Evolutionary conservation across 345 rosid genomes (phyloP).

Genomic region (Streptanthus diversifolius): DNA sequence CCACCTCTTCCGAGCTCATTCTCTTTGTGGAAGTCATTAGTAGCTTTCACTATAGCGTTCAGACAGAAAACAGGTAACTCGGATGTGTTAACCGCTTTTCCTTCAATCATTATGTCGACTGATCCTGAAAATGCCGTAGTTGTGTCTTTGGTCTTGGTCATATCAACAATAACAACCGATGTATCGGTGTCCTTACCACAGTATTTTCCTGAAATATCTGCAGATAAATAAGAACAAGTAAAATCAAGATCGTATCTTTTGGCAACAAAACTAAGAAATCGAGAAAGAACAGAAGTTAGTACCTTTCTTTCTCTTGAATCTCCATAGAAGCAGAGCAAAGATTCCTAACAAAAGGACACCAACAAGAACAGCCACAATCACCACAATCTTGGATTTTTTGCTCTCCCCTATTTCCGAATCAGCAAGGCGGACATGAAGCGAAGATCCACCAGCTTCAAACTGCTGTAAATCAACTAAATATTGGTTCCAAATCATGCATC

Average conservation of each 20-base stretch:
- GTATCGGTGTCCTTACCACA: constrained; percentile 25
- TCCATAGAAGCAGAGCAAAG: constrained; percentile 29
- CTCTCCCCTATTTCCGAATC: constrained; percentile 37
- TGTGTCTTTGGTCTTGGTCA: constrained; percentile 26
- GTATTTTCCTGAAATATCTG: constrained; percentile 47
- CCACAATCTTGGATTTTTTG: constrained; percentile 36
- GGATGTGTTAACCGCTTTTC: constrained; percentile 31
- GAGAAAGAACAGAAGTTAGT: neutral
- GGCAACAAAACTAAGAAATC: neutral
- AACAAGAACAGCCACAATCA: constrained; percentile 37
- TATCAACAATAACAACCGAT: constrained; percentile 20
- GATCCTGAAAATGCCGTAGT: constrained; percentile 32
- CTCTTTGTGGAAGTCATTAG: constrained; percentile 29
- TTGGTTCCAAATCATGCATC: constrained; percentile 49
- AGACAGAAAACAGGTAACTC: constrained; percentile 32
- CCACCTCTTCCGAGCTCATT: constrained; percentile 39
- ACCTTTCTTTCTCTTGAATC: constrained; percentile 37
- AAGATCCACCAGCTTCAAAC: constrained; percentile 33
- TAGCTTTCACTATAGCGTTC: constrained; percentile 23
- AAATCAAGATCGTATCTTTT: neutral
- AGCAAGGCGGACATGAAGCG: constrained; percentile 41
- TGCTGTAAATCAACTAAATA: constrained; percentile 40
- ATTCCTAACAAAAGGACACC: constrained; percentile 41
- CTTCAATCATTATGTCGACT: constrained; percentile 36
- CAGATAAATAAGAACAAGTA: constrained; percentile 24